Evolutionary conservation across 768 basidiomycete species (phyloP).

Genomic region (Tulasnella sp.): DNA sequence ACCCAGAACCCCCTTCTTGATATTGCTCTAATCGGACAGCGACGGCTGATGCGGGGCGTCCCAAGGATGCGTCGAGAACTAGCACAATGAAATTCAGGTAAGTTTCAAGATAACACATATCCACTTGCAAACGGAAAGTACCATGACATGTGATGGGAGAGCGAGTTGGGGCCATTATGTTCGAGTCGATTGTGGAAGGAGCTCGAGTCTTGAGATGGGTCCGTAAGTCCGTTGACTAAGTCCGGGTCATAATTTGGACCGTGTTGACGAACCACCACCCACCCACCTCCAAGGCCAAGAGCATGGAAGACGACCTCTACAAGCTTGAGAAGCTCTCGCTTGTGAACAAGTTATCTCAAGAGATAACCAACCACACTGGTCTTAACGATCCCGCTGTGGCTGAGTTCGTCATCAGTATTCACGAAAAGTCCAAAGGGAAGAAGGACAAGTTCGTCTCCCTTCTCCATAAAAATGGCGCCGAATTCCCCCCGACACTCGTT

Average conservation of each 20-base stretch:
- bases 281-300: constrained; percentile 12
- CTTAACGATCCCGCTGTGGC: constrained; percentile 88
- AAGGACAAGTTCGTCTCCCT: constrained; percentile 73
- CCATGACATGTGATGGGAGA: constrained; percentile 92
- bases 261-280: constrained; percentile 5
- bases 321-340: constrained; percentile 89
- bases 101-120: neutral
- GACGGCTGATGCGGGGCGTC: constrained; percentile 71
- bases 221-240: neutral
- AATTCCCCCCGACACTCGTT: constrained; percentile 83
- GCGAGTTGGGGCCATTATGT: constrained; percentile 29
- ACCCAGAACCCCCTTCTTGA: constrained; percentile 36
- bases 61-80: constrained; percentile 84
- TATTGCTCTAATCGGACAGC: constrained; percentile 51
- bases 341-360: constrained; percentile 85
- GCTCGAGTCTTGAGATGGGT: too few species aligned
- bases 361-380: constrained; percentile 75
- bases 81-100: neutral
- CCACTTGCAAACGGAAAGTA: constrained; percentile 28
- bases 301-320: constrained; percentile 49
- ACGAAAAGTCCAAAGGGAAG: constrained; percentile 65
- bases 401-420: constrained; percentile 88
- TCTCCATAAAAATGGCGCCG: constrained; percentile 66
- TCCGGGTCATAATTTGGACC: constrained; percentile 12
- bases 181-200: neutral